Conservation (phyloP, 352 stramenopile genomes). For the Globisporangium echinulatum region DNA sequence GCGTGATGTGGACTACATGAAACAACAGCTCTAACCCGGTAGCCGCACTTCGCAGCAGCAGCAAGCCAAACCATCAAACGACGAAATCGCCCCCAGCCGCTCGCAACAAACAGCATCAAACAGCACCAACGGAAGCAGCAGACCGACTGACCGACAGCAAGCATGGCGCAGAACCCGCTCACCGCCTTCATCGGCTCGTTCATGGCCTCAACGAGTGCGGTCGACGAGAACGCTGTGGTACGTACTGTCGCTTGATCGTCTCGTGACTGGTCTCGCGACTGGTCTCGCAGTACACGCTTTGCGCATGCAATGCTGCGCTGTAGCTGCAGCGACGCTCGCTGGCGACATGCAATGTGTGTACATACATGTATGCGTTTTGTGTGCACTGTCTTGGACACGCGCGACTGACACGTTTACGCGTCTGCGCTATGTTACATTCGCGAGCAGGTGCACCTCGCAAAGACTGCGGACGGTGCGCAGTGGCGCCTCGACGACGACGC, state of each 20-base stretch:
- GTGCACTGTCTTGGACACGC: neutral
- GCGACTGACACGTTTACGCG: too few relatives aligned
- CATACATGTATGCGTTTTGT: neutral
- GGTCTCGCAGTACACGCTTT: neutral
- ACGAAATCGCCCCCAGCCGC: constrained; percentile 2
- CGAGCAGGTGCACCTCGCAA: constrained; percentile 35
- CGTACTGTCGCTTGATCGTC: constrained; percentile 9
- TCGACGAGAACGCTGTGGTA: constrained; percentile 44
- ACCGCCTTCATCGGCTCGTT: constrained; percentile 62
- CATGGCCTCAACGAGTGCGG: constrained; percentile 48
- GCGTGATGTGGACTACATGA: too few relatives aligned
- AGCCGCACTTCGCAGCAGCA: too few relatives aligned
- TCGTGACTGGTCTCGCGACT: neutral
- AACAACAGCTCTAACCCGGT: too few relatives aligned
- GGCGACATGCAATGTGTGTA: too few relatives aligned
- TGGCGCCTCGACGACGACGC: constrained; percentile 65
- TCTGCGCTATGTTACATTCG: neutral
- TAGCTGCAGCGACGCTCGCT: too few relatives aligned
- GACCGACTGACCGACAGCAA: constrained; percentile 1
- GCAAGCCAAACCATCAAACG: neutral
- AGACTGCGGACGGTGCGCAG: constrained; percentile 44
- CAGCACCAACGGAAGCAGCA: constrained; percentile 11
- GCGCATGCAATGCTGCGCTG: neutral
- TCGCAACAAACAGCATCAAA: constrained; percentile 1
- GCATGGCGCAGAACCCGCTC: constrained; percentile 62